Evolutionary conservation across 495 filamentous ascomycete genomes (phyloP).

Genomic region (Neurospora sublineolata): DNA sequence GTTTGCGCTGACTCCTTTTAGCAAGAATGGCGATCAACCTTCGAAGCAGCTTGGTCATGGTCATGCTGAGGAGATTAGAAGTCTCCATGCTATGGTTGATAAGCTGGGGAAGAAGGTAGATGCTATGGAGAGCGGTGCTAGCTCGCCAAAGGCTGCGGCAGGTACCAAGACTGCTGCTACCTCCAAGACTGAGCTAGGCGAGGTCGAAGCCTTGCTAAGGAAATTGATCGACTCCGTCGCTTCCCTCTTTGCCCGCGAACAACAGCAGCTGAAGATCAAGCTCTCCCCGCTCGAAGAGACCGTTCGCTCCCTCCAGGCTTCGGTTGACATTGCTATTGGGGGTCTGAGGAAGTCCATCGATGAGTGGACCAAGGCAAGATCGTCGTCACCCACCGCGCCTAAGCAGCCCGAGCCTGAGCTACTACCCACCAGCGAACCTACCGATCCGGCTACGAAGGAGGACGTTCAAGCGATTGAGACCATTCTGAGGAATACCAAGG

Average conservation of each 20-base stretch:
- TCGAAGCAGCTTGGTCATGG: slow-evolving; percentile 9
- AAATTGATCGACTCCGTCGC: slow-evolving; percentile 28
- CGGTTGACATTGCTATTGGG: neutral
- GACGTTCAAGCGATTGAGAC: slow-evolving; percentile 84
- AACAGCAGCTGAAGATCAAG: neutral
- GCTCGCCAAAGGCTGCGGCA: slow-evolving; percentile 39
- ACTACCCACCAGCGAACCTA: slow-evolving; percentile 15
- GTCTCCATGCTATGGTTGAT: slow-evolving; percentile 53
- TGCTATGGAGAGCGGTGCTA: slow-evolving; percentile 48
- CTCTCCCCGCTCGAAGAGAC: neutral
- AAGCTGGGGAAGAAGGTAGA: slow-evolving; percentile 75
- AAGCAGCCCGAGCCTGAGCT: slow-evolving; percentile 2
- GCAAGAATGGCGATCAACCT: slow-evolving; percentile 15
- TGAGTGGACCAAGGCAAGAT: neutral
- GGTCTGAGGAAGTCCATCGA: neutral
- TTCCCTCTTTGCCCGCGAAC: slow-evolving; percentile 15
- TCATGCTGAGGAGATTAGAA: slow-evolving; percentile 61
- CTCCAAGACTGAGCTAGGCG: slow-evolving; percentile 29
- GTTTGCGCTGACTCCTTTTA: slow-evolving; percentile 32
- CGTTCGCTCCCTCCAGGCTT: neutral
- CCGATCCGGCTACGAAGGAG: slow-evolving; percentile 46
- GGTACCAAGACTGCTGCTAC: slow-evolving; percentile 60
- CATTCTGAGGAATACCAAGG: slow-evolving; percentile 72
- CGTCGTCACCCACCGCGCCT: neutral
- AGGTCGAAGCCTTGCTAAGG: slow-evolving; percentile 22